Percentiles rank a stretch among this genome's conserved stretches.
Evolutionary conservation across 164 flowering plant genomes (phyloP).

Genomic region (Umbilicus rupestris): DNA sequence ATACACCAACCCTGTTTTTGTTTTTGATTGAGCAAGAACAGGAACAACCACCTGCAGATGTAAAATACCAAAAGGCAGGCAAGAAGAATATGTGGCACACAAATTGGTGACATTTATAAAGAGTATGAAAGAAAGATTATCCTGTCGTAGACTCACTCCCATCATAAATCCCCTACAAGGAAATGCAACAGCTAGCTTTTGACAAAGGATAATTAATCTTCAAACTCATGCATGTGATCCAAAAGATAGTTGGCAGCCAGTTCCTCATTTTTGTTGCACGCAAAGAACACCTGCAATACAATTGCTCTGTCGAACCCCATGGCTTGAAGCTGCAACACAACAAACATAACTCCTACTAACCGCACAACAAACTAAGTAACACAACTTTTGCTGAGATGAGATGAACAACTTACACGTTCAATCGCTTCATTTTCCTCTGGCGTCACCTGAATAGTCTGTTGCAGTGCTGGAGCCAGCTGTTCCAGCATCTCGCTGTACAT

Average conservation of each 20-base stretch:
- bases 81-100: neutral
- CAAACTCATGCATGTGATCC: slow-evolving; percentile 11
- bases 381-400: neutral
- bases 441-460: slow-evolving; percentile 28
- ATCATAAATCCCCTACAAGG: neutral
- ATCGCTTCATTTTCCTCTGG: slow-evolving; percentile 36
- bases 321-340: slow-evolving; percentile 10
- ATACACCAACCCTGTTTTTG: too few relatives aligned
- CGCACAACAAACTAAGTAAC: neutral
- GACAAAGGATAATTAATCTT: neutral
- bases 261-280: slow-evolving; percentile 9
- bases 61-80: neutral
- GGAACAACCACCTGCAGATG: too few relatives aligned
- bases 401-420: slow-evolving; percentile 23
- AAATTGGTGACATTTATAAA: neutral
- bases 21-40: too few relatives aligned
- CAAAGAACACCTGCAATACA: slow-evolving; percentile 5
- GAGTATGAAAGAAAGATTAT: neutral
- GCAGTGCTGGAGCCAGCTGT: slow-evolving; percentile 21
- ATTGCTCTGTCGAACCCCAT: slow-evolving; percentile 10
- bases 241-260: slow-evolving; percentile 9
- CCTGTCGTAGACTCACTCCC: neutral
- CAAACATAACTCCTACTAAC: neutral
- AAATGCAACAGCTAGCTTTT: neutral
- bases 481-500: slow-evolving; percentile 30